Base-by-base conservation (phyloP, 176 grass and related monocot species). In the Aegilops longissima region DNA sequence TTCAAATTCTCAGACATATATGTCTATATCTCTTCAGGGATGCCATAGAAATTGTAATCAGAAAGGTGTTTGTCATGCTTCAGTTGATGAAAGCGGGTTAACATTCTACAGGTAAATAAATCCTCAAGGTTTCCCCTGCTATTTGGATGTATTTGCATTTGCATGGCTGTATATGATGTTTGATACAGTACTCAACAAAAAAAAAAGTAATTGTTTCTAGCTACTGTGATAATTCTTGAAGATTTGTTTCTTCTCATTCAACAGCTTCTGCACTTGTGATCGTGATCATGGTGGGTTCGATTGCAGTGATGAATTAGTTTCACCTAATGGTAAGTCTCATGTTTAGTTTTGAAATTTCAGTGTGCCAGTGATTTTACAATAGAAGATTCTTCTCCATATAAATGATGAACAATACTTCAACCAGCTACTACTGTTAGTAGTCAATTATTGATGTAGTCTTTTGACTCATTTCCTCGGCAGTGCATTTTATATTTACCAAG, bases 221-320 rank as follows among this genome's bases (percentile, higher is more conserved):
- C 23, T 80, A 49, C 8, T 58, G 18, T 83, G 29, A 74, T 67
- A 54, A 80, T 67, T 29, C 71, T 51, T 49, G 18, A 51, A 33
- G 31, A 24, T 24, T 56, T 86, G 71, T 73, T 56, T 76, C 90
- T 80, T 70, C 90, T 83, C 83, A 78, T 66, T 78, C 77, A 61
- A 61, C 90, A 98, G 96, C 74, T 94, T 88, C 76, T 98, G 96
- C 84, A 73, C 75, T n/a, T 98, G 96, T 65, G 89, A 98, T 87
- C 93, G 93, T 86, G 96, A 98, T 89, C 96, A 98, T 92, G 96
- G 93, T 82, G 93, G 91, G 20, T 98, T 98, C 81, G 96, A 95
- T 94, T 98, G 96, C 90, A 98, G 88, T 8, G 68, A 83, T 69
- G 91, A 95, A 81, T 85, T 98, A 81, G 93, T 98, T 91, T 89